Percentiles rank a stretch among this genome's conserved stretches.
These are phyloP conservation scores for Huntiella omanensis DNA, from an alignment of 2,329 filamentous ascomycete genomes.

Conservation along the genomic window DNA sequence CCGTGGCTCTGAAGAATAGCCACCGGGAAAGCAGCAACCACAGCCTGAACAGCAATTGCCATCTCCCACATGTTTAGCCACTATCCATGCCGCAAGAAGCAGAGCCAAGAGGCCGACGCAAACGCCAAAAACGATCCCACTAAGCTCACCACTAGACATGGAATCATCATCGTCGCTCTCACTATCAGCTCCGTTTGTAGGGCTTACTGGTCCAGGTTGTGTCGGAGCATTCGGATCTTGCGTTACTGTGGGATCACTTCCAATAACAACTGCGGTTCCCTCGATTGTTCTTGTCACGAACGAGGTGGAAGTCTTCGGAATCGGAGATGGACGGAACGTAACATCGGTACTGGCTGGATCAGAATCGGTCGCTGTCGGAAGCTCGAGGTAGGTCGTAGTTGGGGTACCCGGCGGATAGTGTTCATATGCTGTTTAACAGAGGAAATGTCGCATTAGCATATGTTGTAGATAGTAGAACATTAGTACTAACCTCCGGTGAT, in stretches of 20 bases:
- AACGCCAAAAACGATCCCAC: slow-evolving; percentile 7
- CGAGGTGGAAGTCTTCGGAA: background rate
- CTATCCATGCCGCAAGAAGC: slow-evolving; percentile 1
- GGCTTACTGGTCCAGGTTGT: background rate
- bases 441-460: background rate
- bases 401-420: background rate
- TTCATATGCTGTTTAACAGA: too few relatives aligned
- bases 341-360: background rate
- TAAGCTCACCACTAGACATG: slow-evolving; percentile 3
- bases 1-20: too few relatives aligned
- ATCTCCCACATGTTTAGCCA: slow-evolving; percentile 6
- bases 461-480: too few relatives aligned
- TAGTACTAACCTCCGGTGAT: slow-evolving; percentile 1
- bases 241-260: background rate
- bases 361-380: background rate
- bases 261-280: background rate
- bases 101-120: slow-evolving; percentile 3
- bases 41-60: background rate
- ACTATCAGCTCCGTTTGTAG: background rate
- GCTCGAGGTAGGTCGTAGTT: background rate
- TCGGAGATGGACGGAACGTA: background rate
- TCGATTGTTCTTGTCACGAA: background rate
- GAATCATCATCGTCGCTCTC: background rate
- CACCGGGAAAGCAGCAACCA: background rate
- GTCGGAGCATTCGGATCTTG: background rate